Conservation (phyloP, 2,329 filamentous ascomycete species). For the Piedraia hortae region DNA sequence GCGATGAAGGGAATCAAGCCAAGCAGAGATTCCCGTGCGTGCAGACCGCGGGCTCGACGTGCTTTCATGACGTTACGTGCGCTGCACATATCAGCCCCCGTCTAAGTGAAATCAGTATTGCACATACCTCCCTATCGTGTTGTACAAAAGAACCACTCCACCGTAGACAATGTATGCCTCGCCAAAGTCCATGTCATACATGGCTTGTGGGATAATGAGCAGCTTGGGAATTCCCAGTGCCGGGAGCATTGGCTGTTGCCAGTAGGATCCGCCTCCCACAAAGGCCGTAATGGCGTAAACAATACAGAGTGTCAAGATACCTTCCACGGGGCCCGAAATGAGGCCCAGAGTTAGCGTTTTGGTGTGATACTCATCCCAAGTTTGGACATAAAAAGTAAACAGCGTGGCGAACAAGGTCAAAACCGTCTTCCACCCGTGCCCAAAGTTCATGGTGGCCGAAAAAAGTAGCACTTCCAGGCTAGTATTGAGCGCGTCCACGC, state of each 20-base stretch:
- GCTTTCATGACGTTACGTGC: slow-evolving; percentile 62
- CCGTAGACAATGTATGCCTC: slow-evolving; percentile 87
- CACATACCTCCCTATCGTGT: slow-evolving; percentile 40
- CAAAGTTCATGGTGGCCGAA: slow-evolving; percentile 33
- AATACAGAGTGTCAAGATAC: slow-evolving; percentile 54
- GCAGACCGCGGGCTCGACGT: slow-evolving; percentile 45
- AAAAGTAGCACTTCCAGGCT: slow-evolving; percentile 1
- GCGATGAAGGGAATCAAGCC: slow-evolving; percentile 59
- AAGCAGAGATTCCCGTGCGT: slow-evolving; percentile 44
- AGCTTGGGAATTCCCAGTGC: slow-evolving; percentile 39
- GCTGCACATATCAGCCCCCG: slow-evolving; percentile 17
- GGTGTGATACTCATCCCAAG: slow-evolving; percentile 98
- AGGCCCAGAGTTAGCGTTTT: slow-evolving; percentile 80
- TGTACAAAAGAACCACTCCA: slow-evolving; percentile 51
- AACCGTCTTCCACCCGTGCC: slow-evolving; percentile 74
- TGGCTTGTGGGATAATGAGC: slow-evolving; percentile 33
- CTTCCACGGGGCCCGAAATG: slow-evolving; percentile 84
- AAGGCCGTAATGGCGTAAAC: slow-evolving; percentile 66
- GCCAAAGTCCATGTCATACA: slow-evolving; percentile 66
- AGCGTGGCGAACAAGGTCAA: slow-evolving; percentile 41
- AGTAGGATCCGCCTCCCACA: slow-evolving; percentile 73
- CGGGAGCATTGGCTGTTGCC: slow-evolving; percentile 57
- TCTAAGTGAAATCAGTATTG: too few relatives aligned
- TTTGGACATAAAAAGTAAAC: slow-evolving; percentile 94
- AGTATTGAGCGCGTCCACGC: slow-evolving; percentile 89